Percentiles rank a stretch among this genome's conserved stretches.
These are phyloP conservation scores for Globisporangium splendens DNA, from an alignment of 352 stramenopile species.

Conservation along the genomic window DNA sequence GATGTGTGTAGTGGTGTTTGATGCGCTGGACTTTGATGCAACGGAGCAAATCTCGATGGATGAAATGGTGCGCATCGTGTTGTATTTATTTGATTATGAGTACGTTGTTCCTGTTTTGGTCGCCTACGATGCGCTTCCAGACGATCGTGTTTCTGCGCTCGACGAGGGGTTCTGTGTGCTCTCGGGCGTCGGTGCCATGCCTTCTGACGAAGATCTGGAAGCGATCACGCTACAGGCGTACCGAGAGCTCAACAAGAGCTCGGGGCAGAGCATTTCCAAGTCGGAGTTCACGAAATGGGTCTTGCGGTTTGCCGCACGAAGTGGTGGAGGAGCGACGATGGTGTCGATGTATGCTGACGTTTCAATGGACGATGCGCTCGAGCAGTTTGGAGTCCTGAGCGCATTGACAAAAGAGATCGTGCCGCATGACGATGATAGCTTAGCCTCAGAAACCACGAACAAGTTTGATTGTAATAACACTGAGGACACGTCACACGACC, in stretches of 20 bases:
- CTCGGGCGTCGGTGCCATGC: constrained; percentile 34
- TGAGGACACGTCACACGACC: neutral
- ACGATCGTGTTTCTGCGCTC: constrained; percentile 65
- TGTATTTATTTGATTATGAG: neutral
- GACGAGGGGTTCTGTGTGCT: constrained; percentile 46
- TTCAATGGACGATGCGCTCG: constrained; percentile 6
- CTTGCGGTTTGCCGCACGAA: constrained; percentile 26
- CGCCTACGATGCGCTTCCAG: constrained; percentile 14
- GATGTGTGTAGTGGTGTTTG: constrained; percentile 52
- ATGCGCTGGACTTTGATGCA: constrained; percentile 70
- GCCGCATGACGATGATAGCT: no score
- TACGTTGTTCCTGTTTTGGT: neutral
- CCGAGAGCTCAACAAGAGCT: constrained; percentile 51
- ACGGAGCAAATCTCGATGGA: constrained; percentile 76
- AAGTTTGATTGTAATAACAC: neutral
- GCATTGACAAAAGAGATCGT: no score
- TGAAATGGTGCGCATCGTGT: constrained; percentile 42
- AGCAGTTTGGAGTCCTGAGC: constrained; percentile 1
- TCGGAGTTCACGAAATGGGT: constrained; percentile 59
- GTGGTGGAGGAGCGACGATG: neutral
- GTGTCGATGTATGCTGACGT: constrained; percentile 2
- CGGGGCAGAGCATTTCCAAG: constrained; percentile 54
- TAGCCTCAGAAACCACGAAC: neutral
- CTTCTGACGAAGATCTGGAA: constrained; percentile 60
- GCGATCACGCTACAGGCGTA: constrained; percentile 52